Conservation (phyloP, 305 asterid genomes). For the Andrographis paniculata region DNA sequence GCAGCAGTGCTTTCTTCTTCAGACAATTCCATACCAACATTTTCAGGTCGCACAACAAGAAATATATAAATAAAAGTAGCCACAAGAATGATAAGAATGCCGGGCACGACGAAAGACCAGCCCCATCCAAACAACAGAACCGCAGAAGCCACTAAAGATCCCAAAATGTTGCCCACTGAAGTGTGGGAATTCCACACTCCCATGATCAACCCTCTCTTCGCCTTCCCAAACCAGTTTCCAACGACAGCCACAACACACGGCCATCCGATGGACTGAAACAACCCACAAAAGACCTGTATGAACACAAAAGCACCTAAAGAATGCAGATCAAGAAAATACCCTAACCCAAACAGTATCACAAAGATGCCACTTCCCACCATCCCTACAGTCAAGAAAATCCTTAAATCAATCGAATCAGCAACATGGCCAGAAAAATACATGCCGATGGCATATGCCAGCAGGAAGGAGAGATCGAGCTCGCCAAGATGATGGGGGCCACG, state of each 20-base stretch:
- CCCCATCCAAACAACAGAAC: slow-evolving; percentile 90
- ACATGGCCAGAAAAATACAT: slow-evolving; percentile 87
- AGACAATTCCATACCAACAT: slow-evolving; percentile 44
- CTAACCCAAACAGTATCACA: slow-evolving; percentile 61
- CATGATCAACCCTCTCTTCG: slow-evolving; percentile 84
- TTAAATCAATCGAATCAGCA: slow-evolving; percentile 69
- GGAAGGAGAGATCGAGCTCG: slow-evolving; percentile 85
- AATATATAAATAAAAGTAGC: slow-evolving; percentile 47
- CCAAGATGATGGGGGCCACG: slow-evolving; percentile 90
- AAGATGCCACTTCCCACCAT: slow-evolving; percentile 85
- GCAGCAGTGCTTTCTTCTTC: slow-evolving; percentile 37
- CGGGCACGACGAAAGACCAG: slow-evolving; percentile 86
- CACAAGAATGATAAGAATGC: slow-evolving; percentile 40
- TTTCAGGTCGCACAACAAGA: slow-evolving; percentile 66
- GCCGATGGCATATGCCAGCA: slow-evolving; percentile 66
- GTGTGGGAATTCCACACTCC: slow-evolving; percentile 90
- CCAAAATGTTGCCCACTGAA: slow-evolving; percentile 76
- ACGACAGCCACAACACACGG: slow-evolving; percentile 93
- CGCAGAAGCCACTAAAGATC: slow-evolving; percentile 82
- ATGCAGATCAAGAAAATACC: slow-evolving; percentile 73
- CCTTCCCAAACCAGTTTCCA: slow-evolving; percentile 90
- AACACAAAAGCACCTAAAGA: slow-evolving; percentile 42
- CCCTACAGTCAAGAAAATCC: slow-evolving; percentile 66
- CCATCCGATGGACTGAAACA: slow-evolving; percentile 93
- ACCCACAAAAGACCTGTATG: slow-evolving; percentile 72